Conservation (phyloP, 106 monocot species). For the Platanthera zijinensis region DNA sequence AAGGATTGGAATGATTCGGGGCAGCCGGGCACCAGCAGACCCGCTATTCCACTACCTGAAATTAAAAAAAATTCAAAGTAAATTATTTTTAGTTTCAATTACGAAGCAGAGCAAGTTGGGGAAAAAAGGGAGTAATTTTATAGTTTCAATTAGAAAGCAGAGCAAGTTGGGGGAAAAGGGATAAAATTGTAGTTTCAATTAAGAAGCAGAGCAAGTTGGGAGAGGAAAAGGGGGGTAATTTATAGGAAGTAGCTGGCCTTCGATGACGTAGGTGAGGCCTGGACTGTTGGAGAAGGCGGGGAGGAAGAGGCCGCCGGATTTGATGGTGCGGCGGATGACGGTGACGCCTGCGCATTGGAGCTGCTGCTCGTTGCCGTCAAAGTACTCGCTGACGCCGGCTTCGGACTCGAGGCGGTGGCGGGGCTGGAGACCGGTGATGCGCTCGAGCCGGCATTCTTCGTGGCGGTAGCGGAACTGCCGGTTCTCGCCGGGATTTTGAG, state of each 20-base stretch:
- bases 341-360: slow-evolving; percentile 28
- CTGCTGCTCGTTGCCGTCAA: slow-evolving; percentile 21
- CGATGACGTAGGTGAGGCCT: slow-evolving; percentile 22
- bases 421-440: slow-evolving; percentile 17
- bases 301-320: slow-evolving; percentile 18
- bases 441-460: slow-evolving; percentile 22
- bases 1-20: slow-evolving; percentile 31
- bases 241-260: slow-evolving; percentile 8
- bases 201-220: too few species aligned
- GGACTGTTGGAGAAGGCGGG: slow-evolving; percentile 21
- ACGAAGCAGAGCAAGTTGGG: too few species aligned
- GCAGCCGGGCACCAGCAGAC: slow-evolving; percentile 28
- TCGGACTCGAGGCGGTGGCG: slow-evolving; percentile 23
- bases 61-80: too few species aligned
- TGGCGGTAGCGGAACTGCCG: neutral
- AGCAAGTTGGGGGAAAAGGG: neutral
- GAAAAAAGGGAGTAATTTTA: too few species aligned
- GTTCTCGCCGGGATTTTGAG: slow-evolving; percentile 5
- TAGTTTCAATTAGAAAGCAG: neutral
- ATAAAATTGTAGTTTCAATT: too few species aligned
- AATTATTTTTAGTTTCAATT: too few species aligned
- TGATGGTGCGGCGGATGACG: slow-evolving; percentile 2
- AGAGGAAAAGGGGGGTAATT: too few species aligned
- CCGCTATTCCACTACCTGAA: slow-evolving; percentile 24
- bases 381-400: slow-evolving; percentile 34